Conservation (phyloP, 257 asterid genomes). For the Echites panduratus region DNA sequence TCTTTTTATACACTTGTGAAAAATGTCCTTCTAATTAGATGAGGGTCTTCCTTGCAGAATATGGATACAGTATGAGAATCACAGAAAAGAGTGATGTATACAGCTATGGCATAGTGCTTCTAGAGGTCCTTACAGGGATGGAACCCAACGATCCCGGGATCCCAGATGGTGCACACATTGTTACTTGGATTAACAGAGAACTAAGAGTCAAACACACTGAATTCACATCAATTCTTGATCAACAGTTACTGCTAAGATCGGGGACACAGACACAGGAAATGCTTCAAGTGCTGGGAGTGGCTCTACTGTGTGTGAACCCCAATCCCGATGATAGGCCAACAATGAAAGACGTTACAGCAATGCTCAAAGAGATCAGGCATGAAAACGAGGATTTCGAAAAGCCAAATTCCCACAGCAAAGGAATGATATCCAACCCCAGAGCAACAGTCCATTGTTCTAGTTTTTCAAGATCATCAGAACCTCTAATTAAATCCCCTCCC, state of each 20-base stretch:
- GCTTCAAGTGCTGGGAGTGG: conserved; percentile 73
- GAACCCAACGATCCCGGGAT: conserved; percentile 59
- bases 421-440: conserved; percentile 26
- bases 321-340: conserved; percentile 54
- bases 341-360: conserved; percentile 70
- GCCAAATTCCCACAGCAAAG: conserved; percentile 24
- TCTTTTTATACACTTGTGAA: too few relatives aligned
- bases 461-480: conserved; percentile 53
- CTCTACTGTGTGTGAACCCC: conserved; percentile 54
- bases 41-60: conserved; percentile 48
- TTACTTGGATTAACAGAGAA: conserved; percentile 50
- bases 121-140: conserved; percentile 72
- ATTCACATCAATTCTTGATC: conserved; percentile 57
- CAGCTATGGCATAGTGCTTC: conserved; percentile 67
- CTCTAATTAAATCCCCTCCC: conserved; percentile 47
- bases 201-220: conserved; percentile 39
- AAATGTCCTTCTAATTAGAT: background rate
- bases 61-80: conserved; percentile 64
- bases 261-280: conserved; percentile 62
- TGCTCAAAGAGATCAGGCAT: conserved; percentile 60
- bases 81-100: conserved; percentile 73
- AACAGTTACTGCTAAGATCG: conserved; percentile 44
- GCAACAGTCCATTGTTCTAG: conserved; percentile 50
- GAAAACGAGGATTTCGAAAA: conserved; percentile 45
- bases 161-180: conserved; percentile 60